phyloP scores from a whole-genome alignment of 2,329 filamentous ascomycete species.

The Aspergillus arachidicola region DNA sequence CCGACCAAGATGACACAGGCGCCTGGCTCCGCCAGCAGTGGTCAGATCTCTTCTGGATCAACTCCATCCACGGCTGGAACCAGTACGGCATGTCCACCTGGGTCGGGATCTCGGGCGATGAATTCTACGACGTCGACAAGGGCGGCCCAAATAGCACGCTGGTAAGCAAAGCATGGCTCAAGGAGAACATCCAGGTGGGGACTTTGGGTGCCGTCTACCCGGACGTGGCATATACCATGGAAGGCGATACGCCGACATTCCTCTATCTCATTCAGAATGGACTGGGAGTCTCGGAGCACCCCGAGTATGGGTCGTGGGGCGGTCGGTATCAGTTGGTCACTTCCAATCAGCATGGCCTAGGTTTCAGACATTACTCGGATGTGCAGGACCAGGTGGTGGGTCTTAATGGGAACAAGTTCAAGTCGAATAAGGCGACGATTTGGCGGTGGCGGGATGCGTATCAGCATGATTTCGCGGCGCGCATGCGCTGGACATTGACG shows the following conservation, averaged over 20 bases:
- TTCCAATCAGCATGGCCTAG: not conserved
- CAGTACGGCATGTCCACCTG: conserved; percentile 58
- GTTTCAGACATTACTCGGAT: conserved; percentile 33
- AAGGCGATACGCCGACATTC: conserved; percentile 53
- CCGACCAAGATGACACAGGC: conserved; percentile 62
- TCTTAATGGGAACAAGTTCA: conserved; percentile 31
- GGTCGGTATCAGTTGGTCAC: conserved; percentile 40
- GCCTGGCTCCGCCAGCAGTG: conserved; percentile 58
- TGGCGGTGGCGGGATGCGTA: conserved; percentile 59
- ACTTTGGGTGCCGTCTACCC: conserved; percentile 51
- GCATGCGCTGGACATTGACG: conserved; percentile 50
- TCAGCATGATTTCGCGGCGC: conserved; percentile 54
- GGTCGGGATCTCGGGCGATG: conserved; percentile 58
- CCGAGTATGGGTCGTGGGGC: conserved; percentile 48
- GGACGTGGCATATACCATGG: conserved; percentile 54
- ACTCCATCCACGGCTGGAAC: conserved; percentile 59
- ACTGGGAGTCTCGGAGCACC: conserved; percentile 40
- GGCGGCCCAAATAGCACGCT: conserved; percentile 53
- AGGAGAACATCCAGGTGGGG: conserved; percentile 57
- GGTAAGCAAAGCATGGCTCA: conserved; percentile 56
- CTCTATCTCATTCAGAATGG: conserved; percentile 48
- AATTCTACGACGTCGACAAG: conserved; percentile 50
- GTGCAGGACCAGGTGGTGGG: conserved; percentile 39
- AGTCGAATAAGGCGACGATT: conserved; percentile 52
- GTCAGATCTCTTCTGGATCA: conserved; percentile 60